These are phyloP conservation scores for Hysterium pulicare DNA, from an alignment of 2,329 filamentous ascomycete species.

Conservation along the genomic window DNA sequence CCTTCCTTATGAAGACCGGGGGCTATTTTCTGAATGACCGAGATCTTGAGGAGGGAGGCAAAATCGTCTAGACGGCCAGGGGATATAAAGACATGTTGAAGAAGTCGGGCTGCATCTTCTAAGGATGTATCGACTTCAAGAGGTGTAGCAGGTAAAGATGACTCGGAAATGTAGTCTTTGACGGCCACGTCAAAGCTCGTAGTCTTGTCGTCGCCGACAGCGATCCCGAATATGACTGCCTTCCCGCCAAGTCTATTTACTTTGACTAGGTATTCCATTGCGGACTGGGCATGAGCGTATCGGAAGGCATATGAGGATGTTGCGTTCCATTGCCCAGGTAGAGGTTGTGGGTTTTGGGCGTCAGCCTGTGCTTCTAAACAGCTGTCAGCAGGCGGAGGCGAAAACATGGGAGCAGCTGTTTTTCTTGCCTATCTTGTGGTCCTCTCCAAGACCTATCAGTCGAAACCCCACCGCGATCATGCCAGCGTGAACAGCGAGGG, in stretches of 20 bases:
- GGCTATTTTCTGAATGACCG: conserved; percentile 79
- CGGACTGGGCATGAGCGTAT: conserved; percentile 81
- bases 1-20: conserved; percentile 74
- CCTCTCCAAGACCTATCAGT: conserved; percentile 79
- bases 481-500: conserved; percentile 78
- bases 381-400: conserved; percentile 10
- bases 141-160: conserved; percentile 52
- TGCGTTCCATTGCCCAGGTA: conserved; percentile 79
- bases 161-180: conserved; percentile 70
- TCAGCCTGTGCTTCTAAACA: conserved; percentile 57
- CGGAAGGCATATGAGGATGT: conserved; percentile 73
- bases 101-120: conserved; percentile 42
- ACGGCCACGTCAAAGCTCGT: conserved; percentile 70
- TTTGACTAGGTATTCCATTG: conserved; percentile 79
- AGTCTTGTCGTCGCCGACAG: conserved; percentile 76
- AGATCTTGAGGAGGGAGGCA: conserved; percentile 67
- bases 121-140: conserved; percentile 46
- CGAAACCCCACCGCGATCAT: conserved; percentile 78
- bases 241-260: conserved; percentile 78
- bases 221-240: conserved; percentile 78
- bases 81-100: conserved; percentile 68
- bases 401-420: conserved; percentile 1
- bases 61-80: conserved; percentile 65
- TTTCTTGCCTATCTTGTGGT: conserved; percentile 64
- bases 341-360: conserved; percentile 54